These are phyloP conservation scores for Mariannaea sp. DNA, from an alignment of 2,329 filamentous ascomycete genomes.

Conservation along the genomic window DNA sequence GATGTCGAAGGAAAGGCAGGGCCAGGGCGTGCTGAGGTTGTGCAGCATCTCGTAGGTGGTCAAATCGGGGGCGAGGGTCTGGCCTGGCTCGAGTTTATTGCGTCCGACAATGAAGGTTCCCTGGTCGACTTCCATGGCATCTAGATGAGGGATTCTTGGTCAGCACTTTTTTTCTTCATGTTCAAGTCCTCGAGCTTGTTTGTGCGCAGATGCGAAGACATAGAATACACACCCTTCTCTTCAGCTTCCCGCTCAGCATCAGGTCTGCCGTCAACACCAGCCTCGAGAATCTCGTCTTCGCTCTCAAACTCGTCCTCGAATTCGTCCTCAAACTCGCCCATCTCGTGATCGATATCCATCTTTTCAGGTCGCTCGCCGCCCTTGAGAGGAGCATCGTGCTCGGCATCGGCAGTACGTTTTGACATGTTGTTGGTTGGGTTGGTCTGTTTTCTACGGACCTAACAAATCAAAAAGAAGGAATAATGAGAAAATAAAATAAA, in stretches of 20 bases:
- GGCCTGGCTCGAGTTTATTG: conserved; percentile 86
- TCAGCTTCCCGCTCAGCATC: conserved; percentile 93
- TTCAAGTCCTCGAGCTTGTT: too few species aligned
- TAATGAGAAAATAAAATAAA: too few species aligned
- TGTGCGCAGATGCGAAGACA: not conserved
- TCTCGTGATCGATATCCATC: conserved; percentile 70
- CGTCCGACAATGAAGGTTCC: conserved; percentile 95
- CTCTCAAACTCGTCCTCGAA: conserved; percentile 92
- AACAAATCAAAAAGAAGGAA: too few species aligned
- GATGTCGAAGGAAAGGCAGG: conserved; percentile 95
- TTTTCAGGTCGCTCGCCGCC: conserved; percentile 64
- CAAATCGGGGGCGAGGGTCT: conserved; percentile 87
- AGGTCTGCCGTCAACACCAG: conserved; percentile 88
- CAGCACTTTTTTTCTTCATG: too few species aligned
- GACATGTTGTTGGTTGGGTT: conserved; percentile 16
- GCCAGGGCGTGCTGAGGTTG: conserved; percentile 91
- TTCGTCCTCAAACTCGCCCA: conserved; percentile 92
- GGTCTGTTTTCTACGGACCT: too few species aligned
- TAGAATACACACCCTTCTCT: conserved; percentile 61
- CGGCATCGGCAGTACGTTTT: conserved; percentile 34
- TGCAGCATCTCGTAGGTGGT: conserved; percentile 99
- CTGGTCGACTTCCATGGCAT: conserved; percentile 91
- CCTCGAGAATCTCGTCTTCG: conserved; percentile 88
- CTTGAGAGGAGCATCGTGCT: conserved; percentile 59
- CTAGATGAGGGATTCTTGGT: conserved; percentile 44